Evolutionary conservation across 768 basidiomycete species (phyloP), one percentile per base, ranked within the genome.

Genomic region (Agrocybe pediades): DNA sequence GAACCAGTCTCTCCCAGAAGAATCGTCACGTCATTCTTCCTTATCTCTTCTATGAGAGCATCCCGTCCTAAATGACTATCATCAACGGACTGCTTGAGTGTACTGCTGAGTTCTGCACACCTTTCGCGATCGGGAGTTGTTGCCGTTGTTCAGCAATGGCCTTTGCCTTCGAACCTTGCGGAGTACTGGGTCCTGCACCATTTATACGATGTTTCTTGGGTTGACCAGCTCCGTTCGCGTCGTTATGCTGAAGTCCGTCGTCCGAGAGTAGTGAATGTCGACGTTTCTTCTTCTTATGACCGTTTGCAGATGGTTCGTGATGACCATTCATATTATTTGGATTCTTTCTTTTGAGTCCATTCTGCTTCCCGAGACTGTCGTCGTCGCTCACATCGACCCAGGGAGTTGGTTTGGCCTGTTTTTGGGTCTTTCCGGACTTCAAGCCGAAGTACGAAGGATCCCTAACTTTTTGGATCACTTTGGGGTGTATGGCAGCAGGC

Each of bases 1-100:
- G 95, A 97, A 11, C 97, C 97, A 0, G 97, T 98, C 72, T 99
- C 97, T 33, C 95, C 97, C 2, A 99, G 80, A 8, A 99, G 81
- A 41, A 98, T 85, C 1, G 87, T 90, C 6, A 93, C 87, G 66
- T 94, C 89, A 75, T 92, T 87, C 57, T 84, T 79, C 25, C 72
- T 70, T 47, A 96, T 86, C 68, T 87, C 87, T 53, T 82, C 77
- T 24, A 93, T 71, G 24, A 96, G 78, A 24, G 86, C 84, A 20
- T 91, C 87, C 65, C 80, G 85, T 52, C 91, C 93, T 92, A 46
- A 29, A 27, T 19, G 42, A 17, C 40, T 48, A 46, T n/a, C 33
- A 44, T 48, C n/a, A 21, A 15, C 57, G 41, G 46, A n/a, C 20
- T 19, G n/a, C 47, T 16, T 2, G 25, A 39, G n/a, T 25, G 30